Evolutionary conservation across 164 flowering plant species (phyloP).

Genomic region (Buxus sempervirens): DNA sequence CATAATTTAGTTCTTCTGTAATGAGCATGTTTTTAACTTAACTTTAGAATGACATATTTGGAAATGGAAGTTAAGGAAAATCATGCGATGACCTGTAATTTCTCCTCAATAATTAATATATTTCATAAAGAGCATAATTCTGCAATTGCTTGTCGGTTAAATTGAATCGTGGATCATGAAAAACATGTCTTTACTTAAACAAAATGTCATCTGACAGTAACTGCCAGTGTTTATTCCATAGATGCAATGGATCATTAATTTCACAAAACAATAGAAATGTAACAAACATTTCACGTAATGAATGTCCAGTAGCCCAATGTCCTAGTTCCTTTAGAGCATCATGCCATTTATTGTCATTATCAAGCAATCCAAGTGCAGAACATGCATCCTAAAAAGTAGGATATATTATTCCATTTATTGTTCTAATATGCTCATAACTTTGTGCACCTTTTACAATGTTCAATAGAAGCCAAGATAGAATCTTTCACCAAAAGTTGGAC

Average conservation of each 20-base stretch:
- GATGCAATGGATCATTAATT: background rate
- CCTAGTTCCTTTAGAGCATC: constrained; percentile 2
- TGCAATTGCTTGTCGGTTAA: too few relatives aligned
- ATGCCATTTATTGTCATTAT: constrained; percentile 14
- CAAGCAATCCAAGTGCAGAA: constrained; percentile 3
- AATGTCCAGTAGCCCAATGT: background rate
- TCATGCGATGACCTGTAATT: background rate
- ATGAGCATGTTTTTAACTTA: background rate
- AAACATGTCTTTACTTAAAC: background rate
- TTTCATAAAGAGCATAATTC: too few relatives aligned
- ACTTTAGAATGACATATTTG: background rate
- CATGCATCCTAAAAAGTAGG: constrained; percentile 15
- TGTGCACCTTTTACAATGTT: too few relatives aligned
- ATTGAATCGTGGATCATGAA: background rate
- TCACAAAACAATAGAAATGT: constrained; percentile 2
- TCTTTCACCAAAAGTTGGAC: constrained; percentile 5
- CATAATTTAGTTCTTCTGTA: background rate
- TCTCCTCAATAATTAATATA: too few relatives aligned
- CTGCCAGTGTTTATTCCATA: constrained; percentile 9
- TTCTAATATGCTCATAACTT: too few relatives aligned
- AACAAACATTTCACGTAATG: constrained; percentile 5
- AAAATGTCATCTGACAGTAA: background rate
- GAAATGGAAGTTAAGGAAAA: background rate
- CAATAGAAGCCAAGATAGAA: constrained; percentile 6
- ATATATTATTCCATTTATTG: too few relatives aligned